These are phyloP conservation scores for Fragaria vesca DNA, from an alignment of 306 rosid genomes.

Conservation along the genomic window DNA sequence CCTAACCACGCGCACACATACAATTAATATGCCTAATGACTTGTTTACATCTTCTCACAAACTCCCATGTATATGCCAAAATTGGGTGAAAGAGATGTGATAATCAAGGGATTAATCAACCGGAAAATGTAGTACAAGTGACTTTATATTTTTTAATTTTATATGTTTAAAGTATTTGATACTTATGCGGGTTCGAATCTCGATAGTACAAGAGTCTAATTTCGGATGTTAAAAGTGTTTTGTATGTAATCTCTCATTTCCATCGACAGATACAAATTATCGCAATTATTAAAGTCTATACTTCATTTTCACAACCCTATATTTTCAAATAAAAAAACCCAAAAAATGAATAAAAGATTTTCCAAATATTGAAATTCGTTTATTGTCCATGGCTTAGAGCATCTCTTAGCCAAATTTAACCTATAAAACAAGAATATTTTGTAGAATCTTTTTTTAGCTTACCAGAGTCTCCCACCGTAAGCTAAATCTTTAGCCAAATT, in stretches of 20 bases:
- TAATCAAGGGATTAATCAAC: neutral
- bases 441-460: too few species aligned
- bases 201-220: neutral
- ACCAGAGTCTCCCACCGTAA: too few species aligned
- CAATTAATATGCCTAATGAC: constrained; percentile 7
- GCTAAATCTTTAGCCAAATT: too few species aligned
- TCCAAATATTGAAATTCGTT: too few species aligned
- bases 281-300: too few species aligned
- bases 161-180: neutral
- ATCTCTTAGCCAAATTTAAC: too few species aligned
- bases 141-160: neutral
- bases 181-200: neutral
- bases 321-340: too few species aligned
- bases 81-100: constrained; percentile 4
- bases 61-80: neutral
- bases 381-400: too few species aligned
- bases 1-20: neutral
- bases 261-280: neutral
- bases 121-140: neutral
- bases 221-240: too few species aligned
- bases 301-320: neutral
- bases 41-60: constrained; percentile 2
- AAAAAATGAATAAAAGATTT: too few species aligned
- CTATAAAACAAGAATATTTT: too few species aligned
- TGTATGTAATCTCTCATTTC: too few species aligned